Evolutionary conservation across 2,329 filamentous ascomycete species (phyloP), one percentile per base, ranked within the genome.

Genomic region (Ophiostoma sp.): DNA sequence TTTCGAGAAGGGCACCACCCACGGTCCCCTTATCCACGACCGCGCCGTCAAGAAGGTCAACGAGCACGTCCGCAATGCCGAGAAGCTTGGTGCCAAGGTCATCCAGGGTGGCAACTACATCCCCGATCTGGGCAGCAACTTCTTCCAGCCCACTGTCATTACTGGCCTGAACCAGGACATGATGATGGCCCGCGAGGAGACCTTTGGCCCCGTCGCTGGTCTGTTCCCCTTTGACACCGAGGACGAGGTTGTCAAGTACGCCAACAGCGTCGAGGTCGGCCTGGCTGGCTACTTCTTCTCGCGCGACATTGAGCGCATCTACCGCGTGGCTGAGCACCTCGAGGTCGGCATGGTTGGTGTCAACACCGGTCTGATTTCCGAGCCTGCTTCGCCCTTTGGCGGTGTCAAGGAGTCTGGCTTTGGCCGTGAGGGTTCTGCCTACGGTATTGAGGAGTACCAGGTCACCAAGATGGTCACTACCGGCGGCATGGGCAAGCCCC

Each of bases 221-320:
- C 80, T 98, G 17, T 97, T 97, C 83, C 86, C 89, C 67, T 99
- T 98, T 77, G 86, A 92, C 66, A 93, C 90, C 0, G 95, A 98
- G 80, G 89, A 90, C 69, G 94, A 98, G 76, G 95, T 97, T 5
- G 88, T 98, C 39, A 83, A 86, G 73, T 81, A 94, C 74, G 94
- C 95, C 4, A 99, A 99, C 79, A 80, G 82, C 60, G 84, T 92
- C 1, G 89, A 94, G 68, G 94, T 98, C 52, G 95, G 95, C 1
- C 84, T 99, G 48, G 95, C 94, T 0, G 94, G 92, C 0, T 98
- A 98, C 82, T 97, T 99, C 83, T 98, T 92, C 83, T 93, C 87
- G 6, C 80, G 81, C 67, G 85, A 91, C 76, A 72, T 90, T 15
- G 82, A 85, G 76, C 80, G 89, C 7, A 83, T 87, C 36, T 81